These are phyloP conservation scores for Eleusine coracana DNA, from an alignment of 176 grass and related monocot genomes.

Conservation along the genomic window DNA sequence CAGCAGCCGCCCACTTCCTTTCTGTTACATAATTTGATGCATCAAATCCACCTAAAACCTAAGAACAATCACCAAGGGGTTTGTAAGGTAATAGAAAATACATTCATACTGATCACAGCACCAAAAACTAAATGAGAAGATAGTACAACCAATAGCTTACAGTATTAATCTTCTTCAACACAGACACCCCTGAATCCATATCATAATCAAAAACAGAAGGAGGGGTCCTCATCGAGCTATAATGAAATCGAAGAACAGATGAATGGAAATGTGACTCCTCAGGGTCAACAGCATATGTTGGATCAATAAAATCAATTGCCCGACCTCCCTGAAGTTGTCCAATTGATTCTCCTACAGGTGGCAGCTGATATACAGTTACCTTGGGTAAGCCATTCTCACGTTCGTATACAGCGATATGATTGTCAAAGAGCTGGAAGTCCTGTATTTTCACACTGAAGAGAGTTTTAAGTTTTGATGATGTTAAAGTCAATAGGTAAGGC, in stretches of 20 bases:
- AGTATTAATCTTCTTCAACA: slow-evolving; percentile 78
- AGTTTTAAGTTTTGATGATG: slow-evolving; percentile 33
- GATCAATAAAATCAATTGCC: slow-evolving; percentile 73
- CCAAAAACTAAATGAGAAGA: background rate
- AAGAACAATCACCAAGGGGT: background rate
- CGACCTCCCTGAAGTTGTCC: slow-evolving; percentile 61
- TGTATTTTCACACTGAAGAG: slow-evolving; percentile 86
- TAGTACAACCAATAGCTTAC: slow-evolving; percentile 51
- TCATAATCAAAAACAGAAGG: slow-evolving; percentile 80
- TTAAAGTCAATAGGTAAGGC: background rate
- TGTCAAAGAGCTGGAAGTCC: slow-evolving; percentile 69
- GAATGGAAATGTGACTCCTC: slow-evolving; percentile 68
- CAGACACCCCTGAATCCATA: slow-evolving; percentile 76
- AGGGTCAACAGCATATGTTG: slow-evolving; percentile 63
- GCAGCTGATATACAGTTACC: slow-evolving; percentile 68
- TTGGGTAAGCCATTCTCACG: slow-evolving; percentile 84
- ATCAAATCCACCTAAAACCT: slow-evolving; percentile 91
- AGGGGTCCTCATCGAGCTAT: slow-evolving; percentile 81
- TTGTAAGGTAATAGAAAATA: slow-evolving; percentile 16
- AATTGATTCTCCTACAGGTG: slow-evolving; percentile 65
- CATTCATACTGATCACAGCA: background rate
- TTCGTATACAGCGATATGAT: slow-evolving; percentile 82
- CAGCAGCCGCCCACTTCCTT: slow-evolving; percentile 80
- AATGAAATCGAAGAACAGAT: slow-evolving; percentile 68
- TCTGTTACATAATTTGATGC: slow-evolving; percentile 85